phyloP scores from a whole-genome alignment of 2,329 filamentous ascomycete species.

The Dendryphion nanum region DNA sequence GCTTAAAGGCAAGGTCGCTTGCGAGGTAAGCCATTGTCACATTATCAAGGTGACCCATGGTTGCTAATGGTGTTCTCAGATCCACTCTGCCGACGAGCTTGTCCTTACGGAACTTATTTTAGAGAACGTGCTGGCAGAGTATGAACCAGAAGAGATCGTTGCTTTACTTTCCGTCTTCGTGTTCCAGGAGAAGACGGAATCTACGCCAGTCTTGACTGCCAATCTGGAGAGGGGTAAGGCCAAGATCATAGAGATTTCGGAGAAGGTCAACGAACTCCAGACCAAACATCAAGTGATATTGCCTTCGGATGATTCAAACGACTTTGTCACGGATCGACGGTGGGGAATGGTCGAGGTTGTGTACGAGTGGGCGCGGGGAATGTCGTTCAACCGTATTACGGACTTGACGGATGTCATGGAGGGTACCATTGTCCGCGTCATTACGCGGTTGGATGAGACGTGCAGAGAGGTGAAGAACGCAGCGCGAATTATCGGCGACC shows the following conservation, averaged over 20 bases:
- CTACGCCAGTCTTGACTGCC: conserved; percentile 75
- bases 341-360: conserved; percentile 97
- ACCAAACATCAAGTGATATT: conserved; percentile 89
- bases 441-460: conserved; percentile 90
- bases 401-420: conserved; percentile 94
- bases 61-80: conserved; percentile 44
- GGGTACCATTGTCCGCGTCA: conserved; percentile 93
- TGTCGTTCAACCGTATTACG: conserved; percentile 98
- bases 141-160: conserved; percentile 94
- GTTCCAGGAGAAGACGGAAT: conserved; percentile 94
- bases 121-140: conserved; percentile 93
- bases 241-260: conserved; percentile 84
- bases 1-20: conserved; percentile 96
- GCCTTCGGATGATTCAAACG: conserved; percentile 84
- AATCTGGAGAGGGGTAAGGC: conserved; percentile 79
- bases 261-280: conserved; percentile 89
- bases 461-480: conserved; percentile 98
- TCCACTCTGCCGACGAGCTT: conserved; percentile 94
- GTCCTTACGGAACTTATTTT: conserved; percentile 94
- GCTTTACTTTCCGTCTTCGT: conserved; percentile 92
- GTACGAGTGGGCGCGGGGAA: conserved; percentile 96
- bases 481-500: conserved; percentile 91
- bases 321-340: conserved; percentile 81
- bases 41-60: conserved; percentile 1
- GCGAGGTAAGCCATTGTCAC: conserved; percentile 58